Percentiles rank a stretch among this genome's conserved stretches.
These are phyloP conservation scores for Arthrobotrys entomopaga DNA, from an alignment of 2,329 filamentous ascomycete genomes.

Conservation along the genomic window DNA sequence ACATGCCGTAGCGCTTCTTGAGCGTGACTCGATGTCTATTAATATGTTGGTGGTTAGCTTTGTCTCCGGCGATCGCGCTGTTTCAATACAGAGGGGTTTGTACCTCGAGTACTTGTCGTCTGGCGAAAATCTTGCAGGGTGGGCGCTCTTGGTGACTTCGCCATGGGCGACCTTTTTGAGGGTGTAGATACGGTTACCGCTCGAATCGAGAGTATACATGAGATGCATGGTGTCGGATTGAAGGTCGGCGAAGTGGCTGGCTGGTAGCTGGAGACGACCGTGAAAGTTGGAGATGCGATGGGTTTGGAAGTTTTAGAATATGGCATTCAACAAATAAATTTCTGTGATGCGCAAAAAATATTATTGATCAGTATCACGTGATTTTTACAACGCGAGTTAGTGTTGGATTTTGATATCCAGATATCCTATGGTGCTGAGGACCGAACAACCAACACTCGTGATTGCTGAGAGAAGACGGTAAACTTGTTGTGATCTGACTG, in stretches of 20 bases:
- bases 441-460: too few relatives aligned
- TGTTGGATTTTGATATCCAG: too few relatives aligned
- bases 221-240: slow-evolving; percentile 70
- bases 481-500: too few relatives aligned
- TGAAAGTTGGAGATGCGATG: not conserved
- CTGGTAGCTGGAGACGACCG: not conserved
- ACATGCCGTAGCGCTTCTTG: slow-evolving; percentile 89
- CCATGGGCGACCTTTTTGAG: slow-evolving; percentile 86
- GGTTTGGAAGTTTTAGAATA: too few relatives aligned
- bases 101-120: slow-evolving; percentile 96
- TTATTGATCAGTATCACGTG: not conserved
- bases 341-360: too few relatives aligned
- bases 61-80: not conserved
- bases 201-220: slow-evolving; percentile 84
- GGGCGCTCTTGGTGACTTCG: slow-evolving; percentile 92
- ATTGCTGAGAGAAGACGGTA: too few relatives aligned
- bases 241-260: not conserved
- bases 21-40: slow-evolving; percentile 86
- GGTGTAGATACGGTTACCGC: slow-evolving; percentile 91
- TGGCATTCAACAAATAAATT: too few relatives aligned
- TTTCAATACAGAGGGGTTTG: not conserved
- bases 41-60: too few relatives aligned
- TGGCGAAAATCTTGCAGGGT: slow-evolving; percentile 94
- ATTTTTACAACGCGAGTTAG: not conserved
- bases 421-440: too few relatives aligned